Base-by-base conservation (phyloP, 306 rosid species). In the Biancaea sappan region DNA sequence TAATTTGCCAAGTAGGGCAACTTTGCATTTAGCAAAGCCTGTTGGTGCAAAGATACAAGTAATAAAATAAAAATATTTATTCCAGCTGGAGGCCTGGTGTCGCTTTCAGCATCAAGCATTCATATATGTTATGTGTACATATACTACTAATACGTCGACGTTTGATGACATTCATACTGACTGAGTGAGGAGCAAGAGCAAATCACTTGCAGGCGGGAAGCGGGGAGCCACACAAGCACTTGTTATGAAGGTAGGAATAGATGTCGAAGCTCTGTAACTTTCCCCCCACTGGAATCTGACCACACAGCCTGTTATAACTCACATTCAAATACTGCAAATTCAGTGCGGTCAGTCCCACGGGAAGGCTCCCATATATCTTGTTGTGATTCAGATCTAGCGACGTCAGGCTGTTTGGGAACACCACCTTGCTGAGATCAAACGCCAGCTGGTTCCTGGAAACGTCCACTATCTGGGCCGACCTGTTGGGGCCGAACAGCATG, bases 191-290 rank as follows among this genome's bases (percentile, higher is more conserved):
- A 37, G 37, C 37, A 2, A 18, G 56, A 19, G 3, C 26, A 50
- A 44, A 28, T 78, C 60, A 72, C 31, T 74, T 69, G 86, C 90
- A 88, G 67, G 63, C 61, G 0, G 76, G 69, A 3, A 91, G 88
- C 0, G 94, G 94, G 6, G 92, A 60, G 1, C 97, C 91, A 10
- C 97, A 91, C 68, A 91, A 77, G 54, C 97, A 91, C 60, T 73
- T 74, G 58, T 89, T 91, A 69, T 91, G 94, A 1, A 87, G 80
- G 75, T 85, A 91, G 0, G 74, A 18, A 1, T 66, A 74, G 18
- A 47, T 0, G 11, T 86, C 91, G 31, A 87, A 85, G 28, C 48
- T 82, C 83, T 82, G 94, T 66, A 89, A 54, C 53, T 77, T 54
- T 2, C 94, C 94, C 3, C 91, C 91, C 29, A 60, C 62, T 4